Conservation (phyloP, 2,329 filamentous ascomycete genomes). For the Setomelanomma holmii region DNA sequence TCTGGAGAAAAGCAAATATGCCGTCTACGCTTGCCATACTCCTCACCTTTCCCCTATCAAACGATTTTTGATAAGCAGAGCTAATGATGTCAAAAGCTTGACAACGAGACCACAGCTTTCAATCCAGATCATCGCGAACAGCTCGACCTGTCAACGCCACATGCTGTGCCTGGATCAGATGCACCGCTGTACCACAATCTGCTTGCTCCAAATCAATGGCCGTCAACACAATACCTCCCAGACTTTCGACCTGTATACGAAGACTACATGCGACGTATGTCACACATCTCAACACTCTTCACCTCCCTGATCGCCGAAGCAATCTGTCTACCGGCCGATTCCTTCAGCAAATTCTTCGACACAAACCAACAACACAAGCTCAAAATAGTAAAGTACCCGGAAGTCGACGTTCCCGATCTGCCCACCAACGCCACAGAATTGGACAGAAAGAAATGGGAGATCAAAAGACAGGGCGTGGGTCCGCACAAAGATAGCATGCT, state of each 20-base stretch:
- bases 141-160: slow-evolving; percentile 83
- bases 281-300: slow-evolving; percentile 73
- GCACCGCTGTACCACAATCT: slow-evolving; percentile 78
- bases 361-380: slow-evolving; percentile 78
- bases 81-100: slow-evolving; percentile 46
- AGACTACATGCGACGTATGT: slow-evolving; percentile 80
- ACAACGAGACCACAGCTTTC: slow-evolving; percentile 72
- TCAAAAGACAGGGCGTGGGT: slow-evolving; percentile 68
- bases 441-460: slow-evolving; percentile 58
- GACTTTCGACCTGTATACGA: slow-evolving; percentile 72
- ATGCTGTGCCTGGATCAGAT: slow-evolving; percentile 66
- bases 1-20: slow-evolving; percentile 1
- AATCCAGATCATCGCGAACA: slow-evolving; percentile 83
- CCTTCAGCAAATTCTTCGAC: slow-evolving; percentile 83
- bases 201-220: slow-evolving; percentile 81
- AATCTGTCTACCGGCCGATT: slow-evolving; percentile 71
- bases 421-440: slow-evolving; percentile 35
- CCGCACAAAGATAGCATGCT: slow-evolving; percentile 89
- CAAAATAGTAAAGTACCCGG: slow-evolving; percentile 88
- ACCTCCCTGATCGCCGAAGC: slow-evolving; percentile 83
- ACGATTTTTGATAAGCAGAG: not conserved
- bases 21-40: not conserved
- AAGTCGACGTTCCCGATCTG: slow-evolving; percentile 53
- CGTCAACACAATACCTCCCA: slow-evolving; percentile 67
- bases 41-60: slow-evolving; percentile 6